Evolutionary conservation across 768 basidiomycete genomes (phyloP), one percentile per base, ranked within the genome.

Genomic region (Hygrocybe punicea): DNA sequence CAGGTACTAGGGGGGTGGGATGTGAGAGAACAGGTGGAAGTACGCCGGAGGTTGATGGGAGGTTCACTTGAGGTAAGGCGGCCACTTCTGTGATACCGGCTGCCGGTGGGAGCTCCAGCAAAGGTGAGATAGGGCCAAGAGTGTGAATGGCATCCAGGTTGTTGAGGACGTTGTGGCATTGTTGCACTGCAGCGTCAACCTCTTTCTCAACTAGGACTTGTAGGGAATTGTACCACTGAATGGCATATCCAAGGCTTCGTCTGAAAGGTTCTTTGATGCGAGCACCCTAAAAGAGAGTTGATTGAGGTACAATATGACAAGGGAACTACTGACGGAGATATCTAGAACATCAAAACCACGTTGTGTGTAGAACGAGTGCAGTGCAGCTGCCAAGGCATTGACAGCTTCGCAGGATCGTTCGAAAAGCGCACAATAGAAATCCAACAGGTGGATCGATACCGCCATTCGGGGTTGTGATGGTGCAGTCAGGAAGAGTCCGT

Each of bases 381-480:
- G 60, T 0, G 69, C 67, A 16, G 46, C 42, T 0, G 72, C 62
- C 33, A 71, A 39, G 1, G 64, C 71, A 40, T 67, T 64, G 36
- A 75, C 61, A 3, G 73, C 73, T 53, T 77, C 67, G 16, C 73
- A 76, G 0, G 75, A 73, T 0, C 64, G 58, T 53, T 76, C 67
- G 39, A 77, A 77, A 1, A 76, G 58, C 1, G 68, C 64, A 1
- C 44, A 53, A 53, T 73, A 75, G 51, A 76, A 73, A 1, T 69
- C 58, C 0, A 76, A 55, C 0, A 76, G 59, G 5, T 72, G 64
- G 2, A 74, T 58, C 36, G 73, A 59, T 39, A 67, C 6, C 23
- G 70, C 50, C n/a, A 67, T 65, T 13, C 59, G 58, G 6, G 62
- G 63, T 23, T 67, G 56, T 0, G 57, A 51, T 3, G 69, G 69